phyloP scores from a whole-genome alignment of 495 filamentous ascomycete species.

The Hypoxylon lienhwacheense region DNA sequence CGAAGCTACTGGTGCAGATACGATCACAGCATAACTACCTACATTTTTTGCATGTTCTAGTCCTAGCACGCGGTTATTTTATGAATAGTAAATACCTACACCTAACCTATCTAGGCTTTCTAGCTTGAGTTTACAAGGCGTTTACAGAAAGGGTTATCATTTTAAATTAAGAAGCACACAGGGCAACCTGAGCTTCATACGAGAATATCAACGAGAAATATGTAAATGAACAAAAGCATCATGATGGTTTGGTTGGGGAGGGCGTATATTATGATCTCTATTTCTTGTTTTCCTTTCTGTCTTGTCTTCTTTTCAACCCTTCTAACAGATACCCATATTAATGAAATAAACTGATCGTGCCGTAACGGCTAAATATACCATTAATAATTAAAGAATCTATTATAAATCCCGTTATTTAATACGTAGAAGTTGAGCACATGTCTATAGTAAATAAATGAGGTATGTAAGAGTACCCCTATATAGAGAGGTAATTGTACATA shows the following conservation, averaged over 20 bases:
- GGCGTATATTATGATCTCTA: not conserved
- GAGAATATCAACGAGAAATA: constrained; percentile 2
- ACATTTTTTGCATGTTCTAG: constrained; percentile 1
- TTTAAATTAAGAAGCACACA: constrained; percentile 1
- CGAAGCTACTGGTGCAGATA: constrained; percentile 11
- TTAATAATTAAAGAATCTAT: no score
- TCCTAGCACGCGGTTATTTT: constrained; percentile 2
- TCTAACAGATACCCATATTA: constrained; percentile 21
- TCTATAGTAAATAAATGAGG: no score
- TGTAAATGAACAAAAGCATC: constrained; percentile 3
- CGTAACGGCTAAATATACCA: no score
- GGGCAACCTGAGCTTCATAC: constrained; percentile 18
- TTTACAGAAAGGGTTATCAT: constrained; percentile 1
- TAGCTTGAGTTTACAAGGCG: constrained; percentile 18
- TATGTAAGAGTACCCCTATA: no score
- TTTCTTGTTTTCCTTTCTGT: constrained; percentile 1
- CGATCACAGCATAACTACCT: not conserved
- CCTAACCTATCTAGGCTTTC: not conserved
- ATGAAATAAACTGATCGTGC: constrained; percentile 15
- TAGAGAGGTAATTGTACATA: no score
- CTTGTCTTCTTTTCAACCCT: not conserved
- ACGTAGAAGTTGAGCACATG: no score
- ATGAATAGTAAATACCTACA: constrained; percentile 14
- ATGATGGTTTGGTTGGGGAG: not conserved
- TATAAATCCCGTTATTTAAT: no score